These are phyloP conservation scores for Russula abietina DNA, from an alignment of 768 basidiomycete species.

Conservation along the genomic window DNA sequence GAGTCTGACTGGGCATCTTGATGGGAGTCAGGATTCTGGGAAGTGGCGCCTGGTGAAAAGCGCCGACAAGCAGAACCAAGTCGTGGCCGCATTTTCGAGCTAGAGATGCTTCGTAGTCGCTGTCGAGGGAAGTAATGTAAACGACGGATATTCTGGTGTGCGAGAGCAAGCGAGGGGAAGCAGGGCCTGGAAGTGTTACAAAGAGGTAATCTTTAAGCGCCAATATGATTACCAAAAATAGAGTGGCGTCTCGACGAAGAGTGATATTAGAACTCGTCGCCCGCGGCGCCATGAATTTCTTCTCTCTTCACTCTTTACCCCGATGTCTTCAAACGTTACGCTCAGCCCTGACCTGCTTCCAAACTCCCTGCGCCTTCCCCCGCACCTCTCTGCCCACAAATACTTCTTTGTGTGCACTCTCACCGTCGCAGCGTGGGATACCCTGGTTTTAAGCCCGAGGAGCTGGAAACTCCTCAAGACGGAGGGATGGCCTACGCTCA, in stretches of 20 bases:
- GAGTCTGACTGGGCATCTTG: neutral
- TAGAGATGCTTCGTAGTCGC: neutral
- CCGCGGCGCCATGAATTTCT: neutral
- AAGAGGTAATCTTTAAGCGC: neutral
- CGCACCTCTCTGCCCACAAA: constrained; percentile 80
- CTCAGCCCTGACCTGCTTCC: constrained; percentile 38
- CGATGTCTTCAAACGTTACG: constrained; percentile 15
- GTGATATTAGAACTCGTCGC: neutral
- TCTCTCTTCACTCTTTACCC: neutral
- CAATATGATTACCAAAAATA: neutral
- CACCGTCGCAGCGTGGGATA: constrained; percentile 86
- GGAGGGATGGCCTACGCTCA: constrained; percentile 68
- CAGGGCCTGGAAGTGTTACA: neutral
- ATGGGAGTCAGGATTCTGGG: neutral
- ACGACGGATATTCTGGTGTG: neutral
- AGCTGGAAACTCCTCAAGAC: constrained; percentile 65
- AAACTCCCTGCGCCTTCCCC: constrained; percentile 61
- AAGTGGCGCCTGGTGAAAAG: neutral
- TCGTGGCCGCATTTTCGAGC: neutral
- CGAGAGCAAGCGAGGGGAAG: neutral
- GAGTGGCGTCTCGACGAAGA: neutral
- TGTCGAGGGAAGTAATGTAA: neutral
- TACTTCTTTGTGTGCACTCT: constrained; percentile 88
- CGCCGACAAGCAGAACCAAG: neutral
- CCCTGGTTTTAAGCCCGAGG: constrained; percentile 75